Percentiles rank a stretch among this genome's conserved stretches.
Evolutionary conservation across 1,139 yeast genomes (phyloP).

Genomic region (Nadsonia starkeyi-henricii): DNA sequence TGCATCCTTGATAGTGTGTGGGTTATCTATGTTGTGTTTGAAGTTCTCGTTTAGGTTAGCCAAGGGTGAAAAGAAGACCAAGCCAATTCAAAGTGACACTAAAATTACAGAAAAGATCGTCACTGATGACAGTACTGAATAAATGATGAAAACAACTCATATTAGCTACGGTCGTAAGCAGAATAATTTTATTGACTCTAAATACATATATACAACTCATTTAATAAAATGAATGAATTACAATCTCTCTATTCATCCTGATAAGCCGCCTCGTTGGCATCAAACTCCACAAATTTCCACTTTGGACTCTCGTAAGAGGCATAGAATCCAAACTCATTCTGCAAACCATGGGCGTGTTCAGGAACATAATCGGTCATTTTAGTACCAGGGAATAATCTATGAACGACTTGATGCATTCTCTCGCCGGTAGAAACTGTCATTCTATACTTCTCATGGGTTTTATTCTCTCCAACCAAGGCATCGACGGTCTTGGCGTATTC

Average conservation of each 20-base stretch:
- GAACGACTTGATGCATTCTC: constrained; percentile 55
- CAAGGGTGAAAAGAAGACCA: neutral
- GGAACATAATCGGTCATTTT: constrained; percentile 55
- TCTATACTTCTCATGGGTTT: constrained; percentile 31
- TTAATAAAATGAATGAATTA: too few relatives aligned
- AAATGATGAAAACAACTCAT: too few relatives aligned
- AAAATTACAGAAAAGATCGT: too few relatives aligned
- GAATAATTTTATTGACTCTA: too few relatives aligned
- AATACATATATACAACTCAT: too few relatives aligned
- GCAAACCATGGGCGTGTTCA: constrained; percentile 70
- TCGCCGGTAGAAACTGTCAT: constrained; percentile 76
- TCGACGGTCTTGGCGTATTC: constrained; percentile 54
- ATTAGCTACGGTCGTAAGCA: too few relatives aligned
- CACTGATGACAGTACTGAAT: too few relatives aligned
- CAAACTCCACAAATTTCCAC: constrained; percentile 29
- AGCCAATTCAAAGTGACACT: too few relatives aligned
- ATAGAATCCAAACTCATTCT: constrained; percentile 79
- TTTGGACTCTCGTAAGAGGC: constrained; percentile 51
- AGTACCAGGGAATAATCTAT: constrained; percentile 50
- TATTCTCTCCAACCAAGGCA: constrained; percentile 31
- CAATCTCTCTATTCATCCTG: too few relatives aligned
- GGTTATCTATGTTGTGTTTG: neutral
- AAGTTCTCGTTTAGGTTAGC: neutral
- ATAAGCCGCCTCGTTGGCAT: too few relatives aligned
- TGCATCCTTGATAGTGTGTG: neutral